Conservation (phyloP, 2,329 filamentous ascomycete species). For the Fusarium pseudoanthophilum region DNA sequence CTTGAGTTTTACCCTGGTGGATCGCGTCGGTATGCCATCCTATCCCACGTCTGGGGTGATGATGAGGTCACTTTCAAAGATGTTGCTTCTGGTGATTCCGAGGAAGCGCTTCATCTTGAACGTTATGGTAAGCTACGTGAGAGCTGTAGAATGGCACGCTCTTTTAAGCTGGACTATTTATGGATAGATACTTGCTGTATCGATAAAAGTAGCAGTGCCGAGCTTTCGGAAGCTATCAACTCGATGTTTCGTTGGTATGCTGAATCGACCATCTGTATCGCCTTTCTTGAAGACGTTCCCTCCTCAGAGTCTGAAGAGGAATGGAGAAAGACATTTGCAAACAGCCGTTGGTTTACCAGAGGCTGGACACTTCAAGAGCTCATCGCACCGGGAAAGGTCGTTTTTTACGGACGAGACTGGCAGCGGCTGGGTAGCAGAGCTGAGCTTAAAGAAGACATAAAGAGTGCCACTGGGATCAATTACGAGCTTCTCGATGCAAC, state of each 20-base stretch:
- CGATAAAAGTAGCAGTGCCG: conserved; percentile 47
- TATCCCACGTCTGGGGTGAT: conserved; percentile 45
- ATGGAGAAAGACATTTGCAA: not conserved
- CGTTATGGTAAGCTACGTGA: conserved; percentile 36
- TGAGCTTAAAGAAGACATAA: conserved; percentile 35
- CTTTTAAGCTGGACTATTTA: conserved; percentile 37
- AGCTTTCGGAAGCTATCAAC: conserved; percentile 48
- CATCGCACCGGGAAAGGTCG: conserved; percentile 42
- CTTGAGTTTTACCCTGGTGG: conserved; percentile 38
- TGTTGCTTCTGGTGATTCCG: not conserved
- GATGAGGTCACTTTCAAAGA: conserved; percentile 41
- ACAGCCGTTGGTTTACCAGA: conserved; percentile 43
- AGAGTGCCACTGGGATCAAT: conserved; percentile 32
- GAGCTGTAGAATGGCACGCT: conserved; percentile 34
- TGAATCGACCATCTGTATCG: conserved; percentile 41
- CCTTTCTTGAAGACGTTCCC: conserved; percentile 41
- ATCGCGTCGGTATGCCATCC: conserved; percentile 40
- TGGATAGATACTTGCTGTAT: conserved; percentile 51
- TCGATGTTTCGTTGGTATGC: conserved; percentile 51
- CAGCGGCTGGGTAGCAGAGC: conserved; percentile 26
- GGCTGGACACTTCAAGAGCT: conserved; percentile 48
- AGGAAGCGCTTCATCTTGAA: not conserved
- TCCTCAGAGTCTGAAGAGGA: not conserved
- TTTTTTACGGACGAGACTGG: conserved; percentile 43
- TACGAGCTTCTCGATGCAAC: conserved; percentile 28